phyloP scores from a whole-genome alignment of 1,139 yeast species.

The Debaryomyces sp. region DNA sequence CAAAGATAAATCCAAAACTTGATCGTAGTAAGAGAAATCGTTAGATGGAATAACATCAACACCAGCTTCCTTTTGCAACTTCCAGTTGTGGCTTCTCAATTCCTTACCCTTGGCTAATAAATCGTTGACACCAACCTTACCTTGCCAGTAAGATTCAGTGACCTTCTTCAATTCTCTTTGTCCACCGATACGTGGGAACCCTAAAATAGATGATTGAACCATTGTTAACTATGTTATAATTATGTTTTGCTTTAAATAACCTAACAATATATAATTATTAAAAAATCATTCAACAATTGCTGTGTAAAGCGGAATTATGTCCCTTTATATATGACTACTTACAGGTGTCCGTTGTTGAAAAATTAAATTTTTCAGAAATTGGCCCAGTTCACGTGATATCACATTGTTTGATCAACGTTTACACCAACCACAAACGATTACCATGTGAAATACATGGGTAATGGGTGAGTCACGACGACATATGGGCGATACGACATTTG shows the following conservation, averaged over 20 bases:
- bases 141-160: conserved; percentile 98
- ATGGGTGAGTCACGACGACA: conserved; percentile 3
- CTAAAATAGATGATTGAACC: conserved; percentile 97
- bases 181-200: conserved; percentile 99
- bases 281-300: neutral
- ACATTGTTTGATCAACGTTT: conserved; percentile 4
- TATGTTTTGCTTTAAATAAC: conserved; percentile 1
- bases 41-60: conserved; percentile 96
- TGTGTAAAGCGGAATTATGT: conserved; percentile 2
- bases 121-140: conserved; percentile 86
- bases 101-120: conserved; percentile 92
- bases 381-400: conserved; percentile 9
- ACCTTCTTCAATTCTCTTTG: conserved; percentile 98
- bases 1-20: conserved; percentile 88
- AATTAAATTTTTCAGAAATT: conserved; percentile 7
- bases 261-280: conserved; percentile 3
- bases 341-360: conserved; percentile 7
- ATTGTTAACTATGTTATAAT: conserved; percentile 32
- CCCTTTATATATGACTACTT: conserved; percentile 7
- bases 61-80: conserved; percentile 95
- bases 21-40: conserved; percentile 98
- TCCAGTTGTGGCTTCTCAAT: conserved; percentile 96
- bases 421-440: neutral
- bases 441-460: neutral
- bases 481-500: conserved; percentile 2